Percentiles rank a stretch among this genome's conserved stretches.
phyloP scores from a whole-genome alignment of 768 basidiomycete species.

The Collybia nuda region DNA sequence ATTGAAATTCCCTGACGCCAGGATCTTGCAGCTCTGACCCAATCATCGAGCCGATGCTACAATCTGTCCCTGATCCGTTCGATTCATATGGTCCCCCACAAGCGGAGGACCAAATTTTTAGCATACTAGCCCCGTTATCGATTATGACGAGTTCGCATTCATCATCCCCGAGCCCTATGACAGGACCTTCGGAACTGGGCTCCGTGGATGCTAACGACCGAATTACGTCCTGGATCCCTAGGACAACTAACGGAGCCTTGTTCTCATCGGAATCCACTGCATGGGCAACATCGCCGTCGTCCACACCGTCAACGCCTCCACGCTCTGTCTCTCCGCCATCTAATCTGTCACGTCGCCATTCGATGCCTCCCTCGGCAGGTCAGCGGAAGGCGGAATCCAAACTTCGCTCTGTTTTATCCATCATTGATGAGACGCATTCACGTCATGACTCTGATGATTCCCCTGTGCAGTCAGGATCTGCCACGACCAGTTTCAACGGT shows the following conservation, averaged over 20 bases:
- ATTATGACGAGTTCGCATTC: conserved; percentile 60
- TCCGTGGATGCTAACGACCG: conserved; percentile 27
- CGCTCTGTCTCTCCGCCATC: conserved; percentile 53
- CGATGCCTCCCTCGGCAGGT: conserved; percentile 40
- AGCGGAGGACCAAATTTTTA: conserved; percentile 89
- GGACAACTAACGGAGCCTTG: conserved; percentile 38
- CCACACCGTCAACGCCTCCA: conserved; percentile 44
- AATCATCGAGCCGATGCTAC: conserved; percentile 86
- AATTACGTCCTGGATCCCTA: conserved; percentile 50
- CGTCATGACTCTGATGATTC: conserved; percentile 25
- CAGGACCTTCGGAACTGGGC: conserved; percentile 44
- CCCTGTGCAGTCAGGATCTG: conserved; percentile 15
- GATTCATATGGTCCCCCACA: conserved; percentile 89
- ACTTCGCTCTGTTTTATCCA: conserved; percentile 68
- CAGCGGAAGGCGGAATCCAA: conserved; percentile 63
- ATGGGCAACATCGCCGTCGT: conserved; percentile 52
- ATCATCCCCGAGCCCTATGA: conserved; percentile 59
- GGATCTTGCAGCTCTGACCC: conserved; percentile 68
- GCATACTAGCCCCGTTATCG: conserved; percentile 84
- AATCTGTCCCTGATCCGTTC: conserved; percentile 89
- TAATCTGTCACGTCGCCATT: conserved; percentile 43
- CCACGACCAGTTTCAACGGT: conserved; percentile 17
- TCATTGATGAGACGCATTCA: conserved; percentile 62
- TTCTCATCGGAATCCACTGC: conserved; percentile 54
- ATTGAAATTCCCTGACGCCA: conserved; percentile 3